A percentile compares a stretch with the other conserved stretches of the same genome.
phyloP scores from a whole-genome alignment of 2,329 filamentous ascomycete genomes.

The Cordyceps pruinosa region DNA sequence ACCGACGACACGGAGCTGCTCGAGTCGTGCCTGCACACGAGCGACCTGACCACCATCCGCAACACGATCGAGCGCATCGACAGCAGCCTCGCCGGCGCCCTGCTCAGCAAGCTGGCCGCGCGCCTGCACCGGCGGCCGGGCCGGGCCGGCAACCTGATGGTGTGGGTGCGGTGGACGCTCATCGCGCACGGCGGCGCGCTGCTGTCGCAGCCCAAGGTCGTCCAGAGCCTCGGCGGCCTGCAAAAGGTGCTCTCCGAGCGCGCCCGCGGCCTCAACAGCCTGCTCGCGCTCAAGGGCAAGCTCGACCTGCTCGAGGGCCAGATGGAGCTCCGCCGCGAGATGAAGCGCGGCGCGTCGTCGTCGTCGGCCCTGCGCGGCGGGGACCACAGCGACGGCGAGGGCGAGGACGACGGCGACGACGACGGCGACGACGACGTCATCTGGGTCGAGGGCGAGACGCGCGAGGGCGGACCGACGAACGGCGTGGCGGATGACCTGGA shows the following conservation, averaged over 20 bases:
- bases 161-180: conserved; percentile 94
- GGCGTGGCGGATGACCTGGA: conserved; percentile 20
- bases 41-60: conserved; percentile 69
- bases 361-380: too few relatives aligned
- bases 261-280: conserved; percentile 69
- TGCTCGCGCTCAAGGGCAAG: conserved; percentile 88
- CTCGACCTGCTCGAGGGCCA: conserved; percentile 91
- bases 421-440: conserved; percentile 65
- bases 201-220: conserved; percentile 75
- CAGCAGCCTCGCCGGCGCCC: conserved; percentile 68
- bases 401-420: conserved; percentile 48
- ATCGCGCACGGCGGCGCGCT: conserved; percentile 88
- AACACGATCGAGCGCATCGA: conserved; percentile 88
- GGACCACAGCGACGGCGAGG: conserved; percentile 42
- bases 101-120: conserved; percentile 80
- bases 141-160: conserved; percentile 81
- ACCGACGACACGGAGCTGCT: conserved; percentile 87
- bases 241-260: conserved; percentile 85
- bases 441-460: conserved; percentile 78
- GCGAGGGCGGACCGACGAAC: conserved; percentile 36
- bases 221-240: conserved; percentile 69
- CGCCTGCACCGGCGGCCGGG: conserved; percentile 82
- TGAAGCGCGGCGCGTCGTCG: conserved; percentile 42
- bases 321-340: conserved; percentile 67
- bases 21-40: conserved; percentile 83